Conservation (phyloP, 371 early-diverging fungal genomes). For the Rhizopus microsporus region DNA sequence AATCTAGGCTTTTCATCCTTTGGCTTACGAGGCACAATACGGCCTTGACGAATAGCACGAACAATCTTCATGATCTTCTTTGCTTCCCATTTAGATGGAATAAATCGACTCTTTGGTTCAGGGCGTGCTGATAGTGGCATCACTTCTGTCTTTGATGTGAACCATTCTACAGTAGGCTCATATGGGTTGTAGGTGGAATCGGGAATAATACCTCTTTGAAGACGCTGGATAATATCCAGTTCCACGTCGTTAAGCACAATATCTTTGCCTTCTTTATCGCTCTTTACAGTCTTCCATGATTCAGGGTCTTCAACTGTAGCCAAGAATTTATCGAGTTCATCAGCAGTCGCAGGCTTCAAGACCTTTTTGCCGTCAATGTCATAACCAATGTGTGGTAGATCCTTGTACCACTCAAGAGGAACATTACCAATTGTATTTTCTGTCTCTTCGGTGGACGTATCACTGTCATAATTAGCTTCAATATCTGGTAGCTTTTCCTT, state of each 20-base stretch:
- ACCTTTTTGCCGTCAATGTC: slow-evolving; percentile 91
- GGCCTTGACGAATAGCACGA: slow-evolving; percentile 89
- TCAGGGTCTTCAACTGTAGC: slow-evolving; percentile 91
- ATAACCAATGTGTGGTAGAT: slow-evolving; percentile 96
- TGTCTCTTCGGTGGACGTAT: slow-evolving; percentile 88
- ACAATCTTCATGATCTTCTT: slow-evolving; percentile 94
- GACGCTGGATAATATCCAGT: slow-evolving; percentile 86
- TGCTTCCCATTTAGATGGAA: slow-evolving; percentile 94
- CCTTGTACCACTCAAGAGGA: slow-evolving; percentile 96
- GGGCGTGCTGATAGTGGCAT: slow-evolving; percentile 83
- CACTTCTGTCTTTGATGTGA: slow-evolving; percentile 78
- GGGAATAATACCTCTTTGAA: slow-evolving; percentile 81
- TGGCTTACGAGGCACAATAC: slow-evolving; percentile 72
- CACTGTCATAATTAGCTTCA: slow-evolving; percentile 88
- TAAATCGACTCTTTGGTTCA: slow-evolving; percentile 94
- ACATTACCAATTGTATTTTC: slow-evolving; percentile 90
- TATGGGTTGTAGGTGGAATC: slow-evolving; percentile 88
- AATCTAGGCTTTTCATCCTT: slow-evolving; percentile 65
- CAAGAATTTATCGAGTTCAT: slow-evolving; percentile 93
- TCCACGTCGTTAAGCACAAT: slow-evolving; percentile 85
- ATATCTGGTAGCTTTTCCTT: slow-evolving; percentile 75
- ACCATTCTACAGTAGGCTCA: slow-evolving; percentile 92
- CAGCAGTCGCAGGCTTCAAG: slow-evolving; percentile 81
- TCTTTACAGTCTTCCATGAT: slow-evolving; percentile 84
- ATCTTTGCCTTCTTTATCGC: slow-evolving; percentile 79